Conservation (phyloP, 1,139 yeast genomes). For the Pichia sp. region DNA sequence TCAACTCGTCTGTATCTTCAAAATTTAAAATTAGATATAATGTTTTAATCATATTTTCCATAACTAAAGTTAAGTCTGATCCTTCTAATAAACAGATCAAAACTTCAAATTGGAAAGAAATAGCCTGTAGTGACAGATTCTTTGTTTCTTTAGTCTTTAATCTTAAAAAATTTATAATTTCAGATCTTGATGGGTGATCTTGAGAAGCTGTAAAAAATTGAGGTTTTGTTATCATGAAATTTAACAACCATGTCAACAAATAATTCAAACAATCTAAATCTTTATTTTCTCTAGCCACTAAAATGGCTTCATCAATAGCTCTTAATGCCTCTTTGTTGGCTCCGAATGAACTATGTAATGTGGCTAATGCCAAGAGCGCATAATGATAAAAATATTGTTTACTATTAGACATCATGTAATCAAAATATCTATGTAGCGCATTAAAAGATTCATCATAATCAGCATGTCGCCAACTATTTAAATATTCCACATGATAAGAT, state of each 20-base stretch:
- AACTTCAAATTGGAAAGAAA: constrained; percentile 57
- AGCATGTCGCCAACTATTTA: constrained; percentile 53
- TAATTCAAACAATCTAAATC: constrained; percentile 70
- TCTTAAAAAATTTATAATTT: constrained; percentile 57
- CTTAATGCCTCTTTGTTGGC: constrained; percentile 69
- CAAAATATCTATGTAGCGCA: constrained; percentile 74
- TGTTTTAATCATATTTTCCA: constrained; percentile 52
- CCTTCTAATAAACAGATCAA: constrained; percentile 48
- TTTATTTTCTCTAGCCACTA: constrained; percentile 81
- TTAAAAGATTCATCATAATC: constrained; percentile 73
- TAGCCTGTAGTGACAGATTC: constrained; percentile 47
- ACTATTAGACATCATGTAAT: constrained; percentile 70
- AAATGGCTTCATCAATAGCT: constrained; percentile 81
- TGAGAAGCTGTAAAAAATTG: constrained; percentile 40
- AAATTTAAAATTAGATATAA: constrained; percentile 44
- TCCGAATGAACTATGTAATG: constrained; percentile 71
- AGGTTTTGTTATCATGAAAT: constrained; percentile 65
- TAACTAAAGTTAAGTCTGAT: constrained; percentile 37
- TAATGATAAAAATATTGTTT: constrained; percentile 69
- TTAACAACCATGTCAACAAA: constrained; percentile 74
- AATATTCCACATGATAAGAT: constrained; percentile 56
- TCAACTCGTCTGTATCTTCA: constrained; percentile 25
- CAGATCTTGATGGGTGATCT: constrained; percentile 41
- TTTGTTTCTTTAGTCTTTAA: constrained; percentile 47
- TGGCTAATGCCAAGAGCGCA: constrained; percentile 73